A percentile compares a stretch with the other conserved stretches of the same genome.
Evolutionary conservation across 805 yeast genomes (phyloP).

Genomic region (Maudiozyma serrabonitensis): DNA sequence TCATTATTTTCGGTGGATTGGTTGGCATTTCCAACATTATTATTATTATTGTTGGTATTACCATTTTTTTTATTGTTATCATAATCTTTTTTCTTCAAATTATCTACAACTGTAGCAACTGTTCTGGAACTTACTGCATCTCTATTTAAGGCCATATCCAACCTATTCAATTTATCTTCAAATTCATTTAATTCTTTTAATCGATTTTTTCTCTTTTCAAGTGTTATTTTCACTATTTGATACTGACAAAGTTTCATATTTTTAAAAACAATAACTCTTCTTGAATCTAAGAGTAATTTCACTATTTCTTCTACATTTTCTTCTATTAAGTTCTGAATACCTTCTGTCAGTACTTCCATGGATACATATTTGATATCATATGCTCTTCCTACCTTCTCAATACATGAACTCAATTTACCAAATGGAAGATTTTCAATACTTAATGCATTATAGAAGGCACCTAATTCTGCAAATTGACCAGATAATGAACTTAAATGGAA

Average conservation of each 20-base stretch:
- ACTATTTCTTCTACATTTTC: conserved; percentile 33
- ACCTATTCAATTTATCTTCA: conserved; percentile 24
- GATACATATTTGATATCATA: conserved; percentile 63
- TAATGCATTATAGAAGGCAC: conserved; percentile 56
- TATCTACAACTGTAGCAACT: conserved; percentile 7
- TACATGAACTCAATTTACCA: conserved; percentile 41
- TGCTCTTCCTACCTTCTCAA: conserved; percentile 77
- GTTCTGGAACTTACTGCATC: conserved; percentile 32
- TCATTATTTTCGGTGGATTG: not conserved
- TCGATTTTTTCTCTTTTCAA: conserved; percentile 28
- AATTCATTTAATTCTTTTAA: conserved; percentile 27
- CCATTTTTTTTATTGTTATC: not conserved
- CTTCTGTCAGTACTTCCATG: conserved; percentile 35
- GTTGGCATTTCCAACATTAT: not conserved
- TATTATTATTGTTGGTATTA: not conserved
- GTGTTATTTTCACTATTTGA: conserved; percentile 32
- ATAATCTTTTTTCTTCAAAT: not conserved
- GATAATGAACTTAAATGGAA: conserved; percentile 44
- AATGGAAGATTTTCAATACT: conserved; percentile 41
- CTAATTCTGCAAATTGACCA: conserved; percentile 64
- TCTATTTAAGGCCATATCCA: conserved; percentile 27
- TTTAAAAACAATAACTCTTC: conserved; percentile 48
- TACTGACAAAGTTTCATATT: conserved; percentile 46
- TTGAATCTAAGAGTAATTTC: conserved; percentile 27
- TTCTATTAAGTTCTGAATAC: conserved; percentile 30